Evolutionary conservation across 352 stramenopile species (phyloP), one percentile per base, ranked within the genome.

Genomic region (Sclerospora graminicola): DNA sequence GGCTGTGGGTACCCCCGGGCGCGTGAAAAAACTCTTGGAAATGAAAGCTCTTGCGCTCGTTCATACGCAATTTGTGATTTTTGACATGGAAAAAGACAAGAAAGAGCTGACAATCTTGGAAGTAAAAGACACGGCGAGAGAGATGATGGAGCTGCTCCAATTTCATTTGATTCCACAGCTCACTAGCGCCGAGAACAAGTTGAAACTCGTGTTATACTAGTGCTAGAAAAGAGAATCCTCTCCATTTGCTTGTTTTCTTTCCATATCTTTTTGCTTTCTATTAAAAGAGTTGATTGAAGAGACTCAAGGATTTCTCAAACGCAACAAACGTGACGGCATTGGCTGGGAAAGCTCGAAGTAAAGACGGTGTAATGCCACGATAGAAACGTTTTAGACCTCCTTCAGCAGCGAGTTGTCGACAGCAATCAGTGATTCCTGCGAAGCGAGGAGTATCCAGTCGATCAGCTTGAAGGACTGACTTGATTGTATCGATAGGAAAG

Each of bases 81-180:
- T 93, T 30, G 81, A 93, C 41, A 90, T 93, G 78, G 67, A 84
- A 45, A 84, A 85, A 48, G 75, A 93, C 72, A 89, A 89, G 55
- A 93, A 93, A 57, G 60, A 74, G 21, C 66, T 89, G 53, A 89
- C 76, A 14, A 57, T 93, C 35, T 41, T 93, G 24, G 71, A 93
- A 33, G 57, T 93, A 42, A 89, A 93, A 54, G 81, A 90, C 59
- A 90, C 81, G 57, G 62, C 65, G 37, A 75, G 70, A 28, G 81
- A 93, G 48, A 78, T 83, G 67, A 52, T 85, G 45, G 78, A 93
- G 21, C 48, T 88, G 15, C 44, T 93, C 46, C 70, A 88, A 58
- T 89, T 69, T 55, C 53, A 89, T 46, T 63, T 89, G 18, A 67
- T 90, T 21, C 63, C 76, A 28, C 57, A 55, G 14, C 64, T 90